Evolutionary conservation across 306 rosid species (phyloP).

Genomic region (Ammopiptanthus mongolicus): DNA sequence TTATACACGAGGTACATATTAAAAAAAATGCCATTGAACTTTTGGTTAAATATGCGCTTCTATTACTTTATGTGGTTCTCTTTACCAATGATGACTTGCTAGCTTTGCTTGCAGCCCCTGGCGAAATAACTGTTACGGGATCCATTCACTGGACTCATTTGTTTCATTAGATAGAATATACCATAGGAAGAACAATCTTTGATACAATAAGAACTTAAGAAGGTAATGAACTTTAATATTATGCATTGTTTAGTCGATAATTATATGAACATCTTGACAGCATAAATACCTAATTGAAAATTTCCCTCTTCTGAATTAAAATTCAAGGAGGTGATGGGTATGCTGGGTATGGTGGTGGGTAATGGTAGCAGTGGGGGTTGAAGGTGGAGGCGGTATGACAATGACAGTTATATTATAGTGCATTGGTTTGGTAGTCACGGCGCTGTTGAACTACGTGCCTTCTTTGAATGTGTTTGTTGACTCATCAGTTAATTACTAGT

Average conservation of each 20-base stretch:
- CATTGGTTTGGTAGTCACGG: no score
- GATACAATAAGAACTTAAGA: not conserved
- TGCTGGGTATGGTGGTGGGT: not conserved
- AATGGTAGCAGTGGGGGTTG: not conserved
- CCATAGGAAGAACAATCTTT: not conserved
- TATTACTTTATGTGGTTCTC: not conserved
- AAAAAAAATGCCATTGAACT: not conserved
- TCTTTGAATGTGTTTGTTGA: no score
- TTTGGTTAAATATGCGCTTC: not conserved
- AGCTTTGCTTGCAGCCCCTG: no score
- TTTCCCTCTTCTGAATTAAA: no score
- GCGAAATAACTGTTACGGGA: no score
- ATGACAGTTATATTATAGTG: no score
- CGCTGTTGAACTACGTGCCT: no score
- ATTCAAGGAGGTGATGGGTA: not conserved
- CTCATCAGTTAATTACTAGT: no score
- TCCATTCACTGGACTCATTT: no score
- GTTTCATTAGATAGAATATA: no score
- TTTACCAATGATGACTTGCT: not conserved
- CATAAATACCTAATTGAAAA: no score
- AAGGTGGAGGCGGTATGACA: not conserved
- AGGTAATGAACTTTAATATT: not conserved
- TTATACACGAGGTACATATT: not conserved
- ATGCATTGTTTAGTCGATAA: not conserved
- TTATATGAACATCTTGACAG: not conserved